phyloP scores from a whole-genome alignment of 495 filamentous ascomycete species.

The Aspergillus homomorphus region DNA sequence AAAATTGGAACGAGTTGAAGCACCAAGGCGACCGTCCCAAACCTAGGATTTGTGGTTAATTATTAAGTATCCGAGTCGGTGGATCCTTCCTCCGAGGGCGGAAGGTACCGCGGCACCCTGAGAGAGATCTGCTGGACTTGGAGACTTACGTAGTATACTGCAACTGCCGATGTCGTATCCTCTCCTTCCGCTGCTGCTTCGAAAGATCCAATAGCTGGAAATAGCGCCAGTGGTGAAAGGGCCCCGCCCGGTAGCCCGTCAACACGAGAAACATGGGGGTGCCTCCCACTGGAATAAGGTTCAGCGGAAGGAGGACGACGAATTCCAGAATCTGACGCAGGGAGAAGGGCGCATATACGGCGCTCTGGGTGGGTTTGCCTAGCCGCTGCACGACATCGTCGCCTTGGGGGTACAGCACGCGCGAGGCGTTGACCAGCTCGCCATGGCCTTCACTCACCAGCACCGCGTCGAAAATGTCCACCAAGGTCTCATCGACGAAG shows the following conservation, averaged over 20 bases:
- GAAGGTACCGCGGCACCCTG: background rate
- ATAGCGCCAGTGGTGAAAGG: constrained; percentile 66
- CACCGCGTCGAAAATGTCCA: constrained; percentile 66
- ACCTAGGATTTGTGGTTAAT: constrained; percentile 34
- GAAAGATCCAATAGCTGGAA: constrained; percentile 56
- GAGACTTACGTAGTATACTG: constrained; percentile 61
- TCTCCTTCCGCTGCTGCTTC: constrained; percentile 56
- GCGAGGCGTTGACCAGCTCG: constrained; percentile 51
- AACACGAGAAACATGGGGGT: constrained; percentile 61
- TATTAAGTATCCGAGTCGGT: constrained; percentile 2
- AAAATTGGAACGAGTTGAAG: constrained; percentile 61
- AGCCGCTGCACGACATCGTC: constrained; percentile 53
- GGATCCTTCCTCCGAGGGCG: constrained; percentile 4
- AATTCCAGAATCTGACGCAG: constrained; percentile 75
- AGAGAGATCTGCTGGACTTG: background rate
- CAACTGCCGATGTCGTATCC: constrained; percentile 48
- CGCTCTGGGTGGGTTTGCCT: constrained; percentile 55
- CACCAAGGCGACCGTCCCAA: constrained; percentile 58
- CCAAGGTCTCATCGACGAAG: constrained; percentile 65
- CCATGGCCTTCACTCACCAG: constrained; percentile 57
- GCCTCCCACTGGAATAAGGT: constrained; percentile 62
- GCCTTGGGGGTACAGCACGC: constrained; percentile 52
- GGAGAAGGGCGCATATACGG: constrained; percentile 65
- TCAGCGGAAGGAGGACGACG: constrained; percentile 63
- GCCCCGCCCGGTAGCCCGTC: constrained; percentile 62